These are phyloP conservation scores for Hymenoscyphus infarciens DNA, from an alignment of 2,329 filamentous ascomycete genomes.

Conservation along the genomic window DNA sequence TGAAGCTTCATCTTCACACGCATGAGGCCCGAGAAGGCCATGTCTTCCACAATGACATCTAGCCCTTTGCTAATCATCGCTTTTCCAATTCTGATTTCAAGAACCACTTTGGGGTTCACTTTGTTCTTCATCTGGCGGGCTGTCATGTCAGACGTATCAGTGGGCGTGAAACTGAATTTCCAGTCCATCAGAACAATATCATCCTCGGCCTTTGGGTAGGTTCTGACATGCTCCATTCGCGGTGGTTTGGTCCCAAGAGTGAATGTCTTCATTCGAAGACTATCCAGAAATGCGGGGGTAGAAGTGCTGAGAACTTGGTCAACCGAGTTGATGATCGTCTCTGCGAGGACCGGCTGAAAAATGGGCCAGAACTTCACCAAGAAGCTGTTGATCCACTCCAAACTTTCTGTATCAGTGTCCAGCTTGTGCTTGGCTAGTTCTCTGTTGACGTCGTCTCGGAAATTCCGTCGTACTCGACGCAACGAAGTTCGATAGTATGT, in stretches of 20 bases:
- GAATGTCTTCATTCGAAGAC: constrained; percentile 88
- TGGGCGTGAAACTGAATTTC: constrained; percentile 99
- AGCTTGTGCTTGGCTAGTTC: constrained; percentile 84
- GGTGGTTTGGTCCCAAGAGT: constrained; percentile 93
- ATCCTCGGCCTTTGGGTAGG: constrained; percentile 91
- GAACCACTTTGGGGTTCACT: constrained; percentile 92
- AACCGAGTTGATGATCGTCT: constrained; percentile 88
- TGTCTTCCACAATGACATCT: constrained; percentile 96
- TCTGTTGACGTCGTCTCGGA: constrained; percentile 87
- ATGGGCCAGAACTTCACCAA: constrained; percentile 99
- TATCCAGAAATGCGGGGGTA: constrained; percentile 89
- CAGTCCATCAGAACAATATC: constrained; percentile 98
- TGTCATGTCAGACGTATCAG: constrained; percentile 89
- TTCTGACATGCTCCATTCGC: constrained; percentile 95
- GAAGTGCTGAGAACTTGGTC: constrained; percentile 93
- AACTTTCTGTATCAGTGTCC: constrained; percentile 84
- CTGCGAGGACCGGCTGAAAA: constrained; percentile 88
- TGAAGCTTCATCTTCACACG: constrained; percentile 96
- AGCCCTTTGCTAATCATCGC: constrained; percentile 96
- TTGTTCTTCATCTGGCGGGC: constrained; percentile 87
- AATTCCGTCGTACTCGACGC: constrained; percentile 89
- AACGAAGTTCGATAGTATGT: constrained; percentile 97
- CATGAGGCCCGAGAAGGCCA: constrained; percentile 95
- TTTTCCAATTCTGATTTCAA: constrained; percentile 93
- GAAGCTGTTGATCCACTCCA: constrained; percentile 99